Conservation (phyloP, 2,329 filamentous ascomycete genomes). For the Phoma herbarum region DNA sequence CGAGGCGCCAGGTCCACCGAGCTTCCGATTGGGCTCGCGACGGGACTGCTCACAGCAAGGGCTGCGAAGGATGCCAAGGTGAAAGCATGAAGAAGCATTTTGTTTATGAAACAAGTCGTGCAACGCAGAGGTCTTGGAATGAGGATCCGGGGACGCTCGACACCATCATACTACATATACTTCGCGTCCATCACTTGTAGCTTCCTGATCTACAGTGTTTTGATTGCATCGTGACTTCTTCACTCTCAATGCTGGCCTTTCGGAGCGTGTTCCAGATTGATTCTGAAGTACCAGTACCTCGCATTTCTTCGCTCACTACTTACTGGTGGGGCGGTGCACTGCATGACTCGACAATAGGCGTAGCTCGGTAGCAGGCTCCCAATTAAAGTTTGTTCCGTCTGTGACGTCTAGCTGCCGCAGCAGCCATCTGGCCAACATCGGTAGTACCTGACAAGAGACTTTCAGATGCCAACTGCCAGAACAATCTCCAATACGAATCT, state of each 20-base stretch:
- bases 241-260: not conserved
- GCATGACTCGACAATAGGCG: slow-evolving; percentile 14
- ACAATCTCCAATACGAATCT: slow-evolving; percentile 1
- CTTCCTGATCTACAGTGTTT: not conserved
- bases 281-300: not conserved
- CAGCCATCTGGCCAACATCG: slow-evolving; percentile 2
- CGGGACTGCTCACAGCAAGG: slow-evolving; percentile 6
- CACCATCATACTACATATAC: not conserved
- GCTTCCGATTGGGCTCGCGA: slow-evolving; percentile 1
- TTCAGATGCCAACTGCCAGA: not conserved
- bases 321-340: not conserved
- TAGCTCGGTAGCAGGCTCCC: slow-evolving; percentile 1
- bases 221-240: not conserved
- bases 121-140: not conserved
- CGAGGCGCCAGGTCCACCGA: slow-evolving; percentile 7
- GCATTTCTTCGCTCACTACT: not conserved
- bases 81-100: slow-evolving; percentile 11
- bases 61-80: slow-evolving; percentile 7
- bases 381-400: not conserved
- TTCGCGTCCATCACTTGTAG: not conserved
- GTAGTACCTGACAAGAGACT: slow-evolving; percentile 1
- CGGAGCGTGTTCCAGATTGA: not conserved
- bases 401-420: slow-evolving; percentile 2
- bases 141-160: not conserved
- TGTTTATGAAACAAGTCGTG: not conserved